Conservation (phyloP, 768 basidiomycete genomes). For the Saitozyma podzolica region DNA sequence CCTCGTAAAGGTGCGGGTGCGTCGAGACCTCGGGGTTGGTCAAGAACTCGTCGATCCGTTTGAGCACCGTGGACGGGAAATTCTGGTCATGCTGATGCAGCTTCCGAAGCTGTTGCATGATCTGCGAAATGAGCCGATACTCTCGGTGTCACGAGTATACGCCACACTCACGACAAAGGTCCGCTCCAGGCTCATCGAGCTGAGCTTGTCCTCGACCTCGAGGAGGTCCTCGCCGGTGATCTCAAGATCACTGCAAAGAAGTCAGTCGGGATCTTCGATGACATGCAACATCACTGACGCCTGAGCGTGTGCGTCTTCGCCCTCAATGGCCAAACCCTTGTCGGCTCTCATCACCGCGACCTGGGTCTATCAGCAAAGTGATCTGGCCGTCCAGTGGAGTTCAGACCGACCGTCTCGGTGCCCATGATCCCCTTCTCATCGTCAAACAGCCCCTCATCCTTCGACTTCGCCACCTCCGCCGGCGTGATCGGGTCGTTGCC, state of each 20-base stretch:
- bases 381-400: too few relatives aligned
- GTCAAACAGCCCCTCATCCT: too few relatives aligned
- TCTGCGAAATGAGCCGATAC: conserved; percentile 11
- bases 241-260: background rate
- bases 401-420: too few relatives aligned
- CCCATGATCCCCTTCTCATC: too few relatives aligned
- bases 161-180: conserved; percentile 4
- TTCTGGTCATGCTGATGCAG: conserved; percentile 41
- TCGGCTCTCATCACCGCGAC: too few relatives aligned
- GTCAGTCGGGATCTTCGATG: too few relatives aligned
- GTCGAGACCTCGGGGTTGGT: conserved; percentile 17
- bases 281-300: too few relatives aligned
- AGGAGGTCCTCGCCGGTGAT: background rate
- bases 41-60: conserved; percentile 29
- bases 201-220: conserved; percentile 6
- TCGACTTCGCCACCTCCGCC: too few relatives aligned
- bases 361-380: too few relatives aligned
- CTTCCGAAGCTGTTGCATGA: conserved; percentile 17
- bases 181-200: conserved; percentile 3
- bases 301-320: too few relatives aligned
- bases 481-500: too few relatives aligned
- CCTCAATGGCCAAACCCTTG: too few relatives aligned
- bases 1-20: conserved; percentile 17
- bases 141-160: background rate
- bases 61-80: conserved; percentile 27